Base-by-base conservation (phyloP, 352 stramenopile species). In the Lagenidium giganteum region DNA sequence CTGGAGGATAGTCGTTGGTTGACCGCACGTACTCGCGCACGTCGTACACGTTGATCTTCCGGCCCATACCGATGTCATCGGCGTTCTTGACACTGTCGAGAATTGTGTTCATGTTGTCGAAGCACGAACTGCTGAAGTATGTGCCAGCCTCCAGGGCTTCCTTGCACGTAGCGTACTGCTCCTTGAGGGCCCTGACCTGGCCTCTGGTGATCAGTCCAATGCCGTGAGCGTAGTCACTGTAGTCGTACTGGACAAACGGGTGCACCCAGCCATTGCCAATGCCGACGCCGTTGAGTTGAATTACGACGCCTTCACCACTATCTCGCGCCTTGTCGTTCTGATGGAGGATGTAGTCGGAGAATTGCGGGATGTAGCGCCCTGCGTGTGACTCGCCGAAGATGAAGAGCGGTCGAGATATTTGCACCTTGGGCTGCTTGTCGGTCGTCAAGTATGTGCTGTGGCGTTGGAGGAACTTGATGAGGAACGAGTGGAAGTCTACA, bases 241-340 rank as follows among this genome's bases (percentile, higher is more conserved):
- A 96, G 44, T 97, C 83, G 64, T 98, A 99, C 71, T 99, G 94
- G 64, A 97, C 82, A 9, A 69, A 57, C 22, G 96, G 95, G 54
- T 98, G 92, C 12, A 98, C 83, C 96, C 96, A 99, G 16, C 93
- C 93, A 64, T 98, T 99, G 25, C 96, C 96, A 70, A 99, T 97
- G 5, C 92, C 93, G n/a, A 94, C 72, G 46, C 95, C 96, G 29
- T 61, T 65, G 4, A 96, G 51, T 29, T 67, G 67, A 31, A 97
- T 79, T 24, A 61, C 39, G 21, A 85, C 42, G 13, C 44, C 34
- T 13, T 35, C 31, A 17, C 57, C 42, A 9, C 35, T 51, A 24
- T 23, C 37, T n/a, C n/a, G n/a, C 9, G 33, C 24, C 8, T 59
- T 40, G 1, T 38, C 39, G 57, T 99, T 98, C 47, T 93, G 61